Evolutionary conservation across 2,329 filamentous ascomycete species (phyloP).

Genomic region (Ceratocystis papillata): DNA sequence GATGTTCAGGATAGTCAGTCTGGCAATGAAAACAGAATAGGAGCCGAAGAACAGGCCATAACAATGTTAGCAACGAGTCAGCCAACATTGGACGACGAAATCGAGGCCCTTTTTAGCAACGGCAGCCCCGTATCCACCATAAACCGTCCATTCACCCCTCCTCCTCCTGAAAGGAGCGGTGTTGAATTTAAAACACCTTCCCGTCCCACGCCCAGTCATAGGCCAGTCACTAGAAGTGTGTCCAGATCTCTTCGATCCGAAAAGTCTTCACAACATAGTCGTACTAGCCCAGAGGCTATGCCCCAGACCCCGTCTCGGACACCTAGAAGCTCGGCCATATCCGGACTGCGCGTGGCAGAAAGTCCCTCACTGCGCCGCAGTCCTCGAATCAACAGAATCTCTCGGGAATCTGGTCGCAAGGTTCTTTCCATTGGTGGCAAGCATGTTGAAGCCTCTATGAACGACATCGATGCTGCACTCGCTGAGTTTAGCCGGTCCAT

Average conservation of each 20-base stretch:
- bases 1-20: not conserved
- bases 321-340: constrained; percentile 30
- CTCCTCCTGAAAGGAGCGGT: constrained; percentile 35
- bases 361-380: constrained; percentile 36
- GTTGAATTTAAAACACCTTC: constrained; percentile 51
- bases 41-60: not conserved
- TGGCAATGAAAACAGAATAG: not conserved
- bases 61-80: not conserved
- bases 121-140: constrained; percentile 39
- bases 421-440: constrained; percentile 16
- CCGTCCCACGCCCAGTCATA: constrained; percentile 49
- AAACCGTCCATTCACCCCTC: constrained; percentile 42
- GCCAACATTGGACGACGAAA: constrained; percentile 31
- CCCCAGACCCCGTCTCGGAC: constrained; percentile 43
- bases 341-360: constrained; percentile 27
- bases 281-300: constrained; percentile 29
- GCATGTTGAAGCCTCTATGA: constrained; percentile 22
- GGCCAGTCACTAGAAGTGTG: constrained; percentile 50
- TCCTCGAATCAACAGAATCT: constrained; percentile 31
- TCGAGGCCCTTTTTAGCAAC: constrained; percentile 58
- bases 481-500: constrained; percentile 22
- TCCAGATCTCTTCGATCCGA: constrained; percentile 45
- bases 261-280: constrained; percentile 37
- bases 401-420: constrained; percentile 7
- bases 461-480: constrained; percentile 23